A percentile compares a stretch with the other conserved stretches of the same genome.
These are phyloP conservation scores for Chaetothyriales sp. DNA, from an alignment of 2,329 filamentous ascomycete species.

Conservation along the genomic window DNA sequence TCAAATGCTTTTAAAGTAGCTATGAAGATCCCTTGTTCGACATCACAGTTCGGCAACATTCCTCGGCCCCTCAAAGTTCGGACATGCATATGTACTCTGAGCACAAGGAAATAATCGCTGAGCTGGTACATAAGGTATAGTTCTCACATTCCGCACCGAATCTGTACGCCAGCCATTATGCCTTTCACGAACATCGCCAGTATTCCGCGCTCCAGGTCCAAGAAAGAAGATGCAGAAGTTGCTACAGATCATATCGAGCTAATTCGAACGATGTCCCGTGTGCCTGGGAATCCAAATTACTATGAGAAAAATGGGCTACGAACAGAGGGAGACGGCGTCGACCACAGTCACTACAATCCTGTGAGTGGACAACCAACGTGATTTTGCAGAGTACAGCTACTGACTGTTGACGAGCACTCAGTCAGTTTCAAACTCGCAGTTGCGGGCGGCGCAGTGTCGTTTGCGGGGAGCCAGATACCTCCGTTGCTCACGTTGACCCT, in stretches of 20 bases:
- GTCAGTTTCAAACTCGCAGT: constrained; percentile 1
- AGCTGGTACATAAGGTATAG: no score
- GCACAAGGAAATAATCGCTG: no score
- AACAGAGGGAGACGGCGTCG: constrained; percentile 35
- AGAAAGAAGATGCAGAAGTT: not conserved
- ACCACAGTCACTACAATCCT: constrained; percentile 35
- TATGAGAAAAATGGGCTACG: constrained; percentile 35
- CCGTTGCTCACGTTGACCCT: constrained; percentile 3
- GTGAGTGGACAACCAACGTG: constrained; percentile 21
- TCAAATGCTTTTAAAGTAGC: no score
- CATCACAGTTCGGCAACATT: no score
- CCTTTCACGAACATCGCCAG: not conserved
- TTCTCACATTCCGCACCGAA: no score
- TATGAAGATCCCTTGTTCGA: no score
- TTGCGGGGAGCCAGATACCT: not conserved
- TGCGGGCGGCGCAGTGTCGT: not conserved
- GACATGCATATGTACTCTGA: no score
- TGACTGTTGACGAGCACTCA: constrained; percentile 1
- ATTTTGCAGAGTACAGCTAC: not conserved
- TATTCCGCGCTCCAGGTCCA: not conserved
- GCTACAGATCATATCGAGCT: constrained; percentile 17
- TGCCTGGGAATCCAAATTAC: constrained; percentile 28
- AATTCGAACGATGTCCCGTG: constrained; percentile 20
- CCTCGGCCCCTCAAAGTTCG: no score
- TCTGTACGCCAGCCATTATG: not conserved